Conservation (phyloP, 345 rosid species). For the Clausena lansium region DNA sequence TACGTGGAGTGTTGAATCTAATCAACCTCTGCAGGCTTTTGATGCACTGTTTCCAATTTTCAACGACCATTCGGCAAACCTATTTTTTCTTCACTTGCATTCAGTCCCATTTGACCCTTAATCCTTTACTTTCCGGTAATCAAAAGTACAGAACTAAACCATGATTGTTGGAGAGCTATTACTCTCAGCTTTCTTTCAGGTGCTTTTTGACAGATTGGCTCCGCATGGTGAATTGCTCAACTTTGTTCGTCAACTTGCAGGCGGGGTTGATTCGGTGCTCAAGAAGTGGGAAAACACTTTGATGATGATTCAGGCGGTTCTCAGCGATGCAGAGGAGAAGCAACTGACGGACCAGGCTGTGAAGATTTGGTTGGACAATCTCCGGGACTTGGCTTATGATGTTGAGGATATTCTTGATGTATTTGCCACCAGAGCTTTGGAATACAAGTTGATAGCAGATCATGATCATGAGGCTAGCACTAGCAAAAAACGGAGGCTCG, state of each 20-base stretch:
- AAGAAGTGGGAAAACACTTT: not conserved
- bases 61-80: too few relatives aligned
- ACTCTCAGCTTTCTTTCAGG: not conserved
- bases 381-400: not conserved
- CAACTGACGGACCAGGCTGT: not conserved
- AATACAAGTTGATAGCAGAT: not conserved
- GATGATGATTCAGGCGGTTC: not conserved
- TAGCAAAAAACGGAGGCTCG: not conserved
- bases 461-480: not conserved
- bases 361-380: not conserved
- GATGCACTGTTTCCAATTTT: too few relatives aligned
- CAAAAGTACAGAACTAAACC: not conserved
- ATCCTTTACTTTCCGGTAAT: not conserved
- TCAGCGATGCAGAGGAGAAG: not conserved
- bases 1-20: too few relatives aligned
- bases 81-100: not conserved
- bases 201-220: not conserved
- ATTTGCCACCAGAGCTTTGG: not conserved
- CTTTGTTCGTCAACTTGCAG: not conserved
- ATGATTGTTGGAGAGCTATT: not conserved
- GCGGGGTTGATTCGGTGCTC: too few relatives aligned
- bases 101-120: not conserved
- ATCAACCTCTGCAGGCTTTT: too few relatives aligned
- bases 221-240: not conserved
- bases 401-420: not conserved